phyloP scores from a whole-genome alignment of 495 filamentous ascomycete species.

The Talaromyces trachyspermus region DNA sequence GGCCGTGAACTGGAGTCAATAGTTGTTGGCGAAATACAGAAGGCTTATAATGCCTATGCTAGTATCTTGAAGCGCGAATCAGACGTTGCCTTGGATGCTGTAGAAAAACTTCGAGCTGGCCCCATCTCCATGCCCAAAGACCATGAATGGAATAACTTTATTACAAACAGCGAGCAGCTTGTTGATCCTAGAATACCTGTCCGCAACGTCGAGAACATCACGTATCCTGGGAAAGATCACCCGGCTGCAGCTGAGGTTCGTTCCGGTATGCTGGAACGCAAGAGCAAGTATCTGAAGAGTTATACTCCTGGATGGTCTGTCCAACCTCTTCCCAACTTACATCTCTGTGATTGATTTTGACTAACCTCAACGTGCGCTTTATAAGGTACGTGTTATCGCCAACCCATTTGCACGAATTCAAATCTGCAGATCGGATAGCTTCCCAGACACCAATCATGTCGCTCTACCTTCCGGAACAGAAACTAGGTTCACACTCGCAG shows the following conservation, averaged over 20 bases:
- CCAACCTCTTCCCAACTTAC: conserved; percentile 6
- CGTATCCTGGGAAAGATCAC: conserved; percentile 89
- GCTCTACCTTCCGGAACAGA: conserved; percentile 87
- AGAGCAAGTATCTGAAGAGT: conserved; percentile 98
- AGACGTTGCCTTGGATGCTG: conserved; percentile 66
- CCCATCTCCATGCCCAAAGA: conserved; percentile 88
- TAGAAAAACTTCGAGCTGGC: conserved; percentile 75
- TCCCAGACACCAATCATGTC: conserved; percentile 87
- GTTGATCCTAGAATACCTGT: conserved; percentile 78
- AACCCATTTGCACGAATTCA: conserved; percentile 97
- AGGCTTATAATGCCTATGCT: conserved; percentile 88
- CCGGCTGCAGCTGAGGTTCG: conserved; percentile 79
- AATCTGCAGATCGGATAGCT: conserved; percentile 68
- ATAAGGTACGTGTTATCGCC: conserved; percentile 92
- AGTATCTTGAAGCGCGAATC: conserved; percentile 84
- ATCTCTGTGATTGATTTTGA: conserved; percentile 21
- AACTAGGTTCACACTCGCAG: conserved; percentile 84
- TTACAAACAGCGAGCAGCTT: conserved; percentile 76
- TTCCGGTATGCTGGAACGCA: conserved; percentile 86
- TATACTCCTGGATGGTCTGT: conserved; percentile 92
- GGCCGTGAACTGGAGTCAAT: conserved; percentile 92
- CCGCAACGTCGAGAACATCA: conserved; percentile 72
- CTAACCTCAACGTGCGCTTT: conserved; percentile 19
- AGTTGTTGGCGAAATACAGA: conserved; percentile 93
- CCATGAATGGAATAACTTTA: conserved; percentile 79